Evolutionary conservation across 108 stramenopile species (phyloP), one percentile per base, ranked within the genome.

Genomic region (Thalassiosira profunda): DNA sequence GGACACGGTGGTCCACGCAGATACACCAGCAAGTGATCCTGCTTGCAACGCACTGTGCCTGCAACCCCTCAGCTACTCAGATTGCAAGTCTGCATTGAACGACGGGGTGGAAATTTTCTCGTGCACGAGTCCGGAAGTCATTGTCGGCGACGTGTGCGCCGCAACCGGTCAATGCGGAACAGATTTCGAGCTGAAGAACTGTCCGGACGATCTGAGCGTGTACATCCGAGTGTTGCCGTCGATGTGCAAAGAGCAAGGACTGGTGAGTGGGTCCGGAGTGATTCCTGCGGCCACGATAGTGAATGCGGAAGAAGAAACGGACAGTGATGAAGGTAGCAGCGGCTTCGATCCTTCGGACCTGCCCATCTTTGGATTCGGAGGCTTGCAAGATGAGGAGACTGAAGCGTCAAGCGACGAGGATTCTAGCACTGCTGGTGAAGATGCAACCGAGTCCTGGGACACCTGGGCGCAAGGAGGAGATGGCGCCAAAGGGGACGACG

Each of bases 121-220:
- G 30, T 70, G 68, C 24, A 26, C 47, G 4, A 15, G 24, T 9
- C 23, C 60, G 14, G 21, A 37, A 37, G 46, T 55, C 23, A n/a
- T 15, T 20, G 25, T 49, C 15, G 58, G 45, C 60, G 54, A 70
- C 30, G 25, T 70, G 1, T 70, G 68, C 45, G 24, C 57, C 7
- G 68, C 40, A n/a, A 70, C 68, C 8, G 68, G 68, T 51, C 26
- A 28, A 14, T 70, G 68, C 31, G 68, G 68, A 4, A 70, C 68
- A 59, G 52, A 4, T 36, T 40, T 70, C 26, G 68, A 37, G 38
- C 35, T 70, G 7, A 70, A 70, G 15, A 70, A 58, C 57, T 70
- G 68, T 51, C 43, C 24, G 15, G 30, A 47, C 9, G 68, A 70
- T 43, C n/a, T 70, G 10, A n/a, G n/a, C n/a, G n/a, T n/a, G n/a